Evolutionary conservation across 164 flowering plant genomes (phyloP), one percentile per base, ranked within the genome.

Genomic region (Amborella trichopoda): DNA sequence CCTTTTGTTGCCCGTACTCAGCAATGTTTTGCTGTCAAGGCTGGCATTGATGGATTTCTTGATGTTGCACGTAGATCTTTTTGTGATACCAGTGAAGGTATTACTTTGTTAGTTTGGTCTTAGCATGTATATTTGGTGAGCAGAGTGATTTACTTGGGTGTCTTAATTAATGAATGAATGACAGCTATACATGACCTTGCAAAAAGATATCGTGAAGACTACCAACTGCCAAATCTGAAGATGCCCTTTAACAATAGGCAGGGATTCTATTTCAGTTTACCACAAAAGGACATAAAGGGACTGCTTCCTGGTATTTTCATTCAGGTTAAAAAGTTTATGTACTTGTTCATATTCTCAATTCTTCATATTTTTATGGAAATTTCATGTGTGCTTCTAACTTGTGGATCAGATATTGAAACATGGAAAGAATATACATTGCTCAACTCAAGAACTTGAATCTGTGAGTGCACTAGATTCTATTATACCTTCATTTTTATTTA

Each of bases 51-150:
- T 80, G 99, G 96, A 50, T 73, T 84, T 55, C 66, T 93, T 46
- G 99, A 93, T 65, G 77, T 84, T 62, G 94, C 99, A 44, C 52
- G 96, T 49, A 72, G 91, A 61, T 69, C 95, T 28, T 88, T 93
- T 51, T 93, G 99, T 74, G 97, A 93, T 60, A 88, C 94, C 24
- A 88, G 99, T 64, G 95, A 93, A 93, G 96, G 99, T 83, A 51
- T 52, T 56, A 30, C 8, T 8, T 30, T 30, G 8, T 30, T 30
- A 30, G 8, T 30, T 30, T 6, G 34, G 8, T 30, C 34, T 30
- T 30, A 30, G 9, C 14, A 30, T 8, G 34, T 30, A 30, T 8
- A 37, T 6, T 14, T 37, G n/a, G n/a, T n/a, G n/a, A n/a, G n/a
- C n/a, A 37, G 13, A 37, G 18, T 37, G 10, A 14, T 37, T 6